These are phyloP conservation scores for Platanthera guangdongensis DNA, from an alignment of 106 monocot genomes.

Conservation along the genomic window DNA sequence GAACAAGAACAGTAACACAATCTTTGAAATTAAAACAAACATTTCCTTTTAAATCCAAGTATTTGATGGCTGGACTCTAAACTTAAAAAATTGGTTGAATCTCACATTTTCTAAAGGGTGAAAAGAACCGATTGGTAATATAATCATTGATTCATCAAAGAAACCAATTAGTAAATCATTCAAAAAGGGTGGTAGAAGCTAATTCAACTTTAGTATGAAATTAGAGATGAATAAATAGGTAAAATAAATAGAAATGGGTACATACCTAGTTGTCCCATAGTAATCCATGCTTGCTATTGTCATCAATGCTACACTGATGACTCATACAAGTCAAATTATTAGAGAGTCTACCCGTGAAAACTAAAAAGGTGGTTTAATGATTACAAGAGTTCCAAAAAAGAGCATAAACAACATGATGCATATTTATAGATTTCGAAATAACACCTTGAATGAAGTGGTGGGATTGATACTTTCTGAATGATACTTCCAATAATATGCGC, in stretches of 20 bases:
- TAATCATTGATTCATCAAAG: not conserved
- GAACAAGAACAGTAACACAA: not conserved
- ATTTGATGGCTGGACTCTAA: not conserved
- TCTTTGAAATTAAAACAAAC: not conserved
- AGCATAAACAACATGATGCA: not conserved
- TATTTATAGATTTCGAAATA: not conserved
- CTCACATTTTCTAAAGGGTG: not conserved
- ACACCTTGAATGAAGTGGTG: constrained; percentile 66
- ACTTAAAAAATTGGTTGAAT: not conserved
- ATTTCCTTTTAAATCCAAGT: not conserved
- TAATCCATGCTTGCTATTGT: constrained; percentile 67
- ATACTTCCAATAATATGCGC: constrained; percentile 75
- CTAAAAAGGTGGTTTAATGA: not conserved
- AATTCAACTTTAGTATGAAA: not conserved
- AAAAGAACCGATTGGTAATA: not conserved
- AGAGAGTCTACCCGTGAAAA: not conserved
- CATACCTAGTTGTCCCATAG: constrained; percentile 76
- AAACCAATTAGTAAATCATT: not conserved
- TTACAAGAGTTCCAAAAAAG: not conserved
- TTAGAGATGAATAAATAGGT: not conserved
- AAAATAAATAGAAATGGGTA: not conserved
- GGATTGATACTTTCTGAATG: constrained; percentile 68
- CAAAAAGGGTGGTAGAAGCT: not conserved
- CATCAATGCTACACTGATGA: constrained; percentile 60
- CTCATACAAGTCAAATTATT: not conserved